Evolutionary conservation across 2,329 filamentous ascomycete genomes (phyloP), one percentile per base, ranked within the genome.

Genomic region (Pochonia chlamydosporia): DNA sequence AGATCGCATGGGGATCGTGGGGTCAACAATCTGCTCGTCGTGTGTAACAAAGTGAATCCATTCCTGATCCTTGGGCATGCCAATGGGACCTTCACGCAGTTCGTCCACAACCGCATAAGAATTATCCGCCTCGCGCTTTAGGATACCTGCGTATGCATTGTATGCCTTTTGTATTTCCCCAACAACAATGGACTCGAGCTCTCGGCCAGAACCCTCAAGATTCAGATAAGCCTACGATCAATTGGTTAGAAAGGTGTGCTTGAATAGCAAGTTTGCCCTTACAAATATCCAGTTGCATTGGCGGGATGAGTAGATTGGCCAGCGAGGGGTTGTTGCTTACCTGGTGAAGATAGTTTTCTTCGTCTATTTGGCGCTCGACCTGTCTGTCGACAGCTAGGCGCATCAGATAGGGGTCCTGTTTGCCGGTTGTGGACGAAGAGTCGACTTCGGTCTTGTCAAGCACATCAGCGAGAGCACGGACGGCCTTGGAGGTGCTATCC

Each of bases 161-260:
- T 96, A 97, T 0, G 93, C 90, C 66, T 97, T 97, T 63, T 99
- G 93, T 36, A 99, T 95, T 67, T 99, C 93, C 55, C 91, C 89
- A 13, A 99, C 89, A 1, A 99, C 89, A 54, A 99, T 97, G 1
- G 89, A 87, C 68, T 99, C 93, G 3, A 99, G 80, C 68, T 99
- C 93, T 51, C 91, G 85, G 3, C 93, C 93, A 14, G 93, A 97
- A 55, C 82, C 88, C 65, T 99, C 93, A 13, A 99, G 76, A 63
- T 99, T 97, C 44, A 96, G 75, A 60, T 95, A 96, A 9, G 93
- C 93, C 87, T 95, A 44, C 14, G 8, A 13, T 10, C 11, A 21
- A 35, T 20, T 16, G 10, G 20, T 42, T n/a, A 42, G 37, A 23
- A 21, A 16, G 3, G 37, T 18, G 44, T 16, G 36, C 1, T n/a